These are phyloP conservation scores for Silene uniflora DNA, from an alignment of 148 eudicot genomes.

Conservation along the genomic window DNA sequence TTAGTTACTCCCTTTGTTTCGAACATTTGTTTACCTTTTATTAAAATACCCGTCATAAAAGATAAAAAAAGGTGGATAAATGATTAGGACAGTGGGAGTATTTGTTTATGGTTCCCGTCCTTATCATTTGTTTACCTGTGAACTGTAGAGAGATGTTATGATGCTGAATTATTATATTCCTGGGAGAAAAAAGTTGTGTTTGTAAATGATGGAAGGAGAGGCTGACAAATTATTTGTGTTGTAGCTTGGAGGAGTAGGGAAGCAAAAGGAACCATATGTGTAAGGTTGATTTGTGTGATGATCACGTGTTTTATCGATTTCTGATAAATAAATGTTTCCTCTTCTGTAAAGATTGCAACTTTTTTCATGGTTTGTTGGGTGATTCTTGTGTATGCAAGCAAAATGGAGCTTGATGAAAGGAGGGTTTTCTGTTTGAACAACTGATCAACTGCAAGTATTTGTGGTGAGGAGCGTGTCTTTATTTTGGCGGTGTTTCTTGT, in stretches of 20 bases:
- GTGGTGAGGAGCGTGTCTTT: background rate
- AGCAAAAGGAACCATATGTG: background rate
- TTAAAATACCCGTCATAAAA: no score
- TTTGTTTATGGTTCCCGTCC: background rate
- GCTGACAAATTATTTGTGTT: background rate
- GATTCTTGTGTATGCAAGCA: background rate
- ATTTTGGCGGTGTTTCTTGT: background rate
- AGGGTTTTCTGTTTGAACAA: conserved; percentile 9
- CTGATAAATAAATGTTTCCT: background rate
- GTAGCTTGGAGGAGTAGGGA: background rate
- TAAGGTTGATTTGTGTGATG: background rate
- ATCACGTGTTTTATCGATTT: background rate
- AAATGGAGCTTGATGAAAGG: background rate
- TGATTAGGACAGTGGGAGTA: no score
- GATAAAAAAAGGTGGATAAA: no score
- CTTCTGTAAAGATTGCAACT: conserved; percentile 13
- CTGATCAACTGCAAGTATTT: background rate
- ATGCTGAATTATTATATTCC: background rate
- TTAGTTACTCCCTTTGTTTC: no score
- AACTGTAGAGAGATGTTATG: background rate
- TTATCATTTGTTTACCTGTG: no score
- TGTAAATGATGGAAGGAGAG: background rate
- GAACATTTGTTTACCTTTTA: no score
- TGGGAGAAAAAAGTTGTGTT: background rate
- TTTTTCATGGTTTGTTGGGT: conserved; percentile 5